A percentile compares a stretch with the other conserved stretches of the same genome.
phyloP scores from a whole-genome alignment of 108 stramenopile species.

The Nannochloropsis gaditana region DNA sequence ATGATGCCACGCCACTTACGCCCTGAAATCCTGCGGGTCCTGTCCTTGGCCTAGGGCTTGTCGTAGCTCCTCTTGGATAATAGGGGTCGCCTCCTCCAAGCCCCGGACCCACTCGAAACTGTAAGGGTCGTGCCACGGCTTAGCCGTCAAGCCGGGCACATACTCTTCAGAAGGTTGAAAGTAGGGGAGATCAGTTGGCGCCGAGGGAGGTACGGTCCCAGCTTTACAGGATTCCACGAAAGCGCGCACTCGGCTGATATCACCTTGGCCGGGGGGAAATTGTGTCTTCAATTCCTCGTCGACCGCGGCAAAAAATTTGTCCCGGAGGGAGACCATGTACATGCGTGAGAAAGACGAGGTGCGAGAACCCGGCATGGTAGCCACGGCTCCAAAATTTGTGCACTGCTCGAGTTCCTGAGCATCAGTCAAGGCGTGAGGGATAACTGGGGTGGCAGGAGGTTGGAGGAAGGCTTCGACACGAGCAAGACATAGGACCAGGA shows the following conservation, averaged over 20 bases:
- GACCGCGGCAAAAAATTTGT: neutral
- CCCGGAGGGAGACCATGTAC: neutral
- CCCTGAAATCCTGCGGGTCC: neutral
- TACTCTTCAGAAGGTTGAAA: slow-evolving; percentile 82
- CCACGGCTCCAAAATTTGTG: too few species aligned
- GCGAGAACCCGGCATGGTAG: too few species aligned
- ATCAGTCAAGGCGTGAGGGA: too few species aligned
- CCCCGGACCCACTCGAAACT: slow-evolving; percentile 73
- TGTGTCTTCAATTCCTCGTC: neutral
- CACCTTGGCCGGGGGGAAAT: neutral
- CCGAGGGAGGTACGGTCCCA: neutral
- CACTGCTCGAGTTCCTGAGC: too few species aligned
- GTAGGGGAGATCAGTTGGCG: slow-evolving; percentile 34
- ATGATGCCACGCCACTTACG: slow-evolving; percentile 37
- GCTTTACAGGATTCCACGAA: slow-evolving; percentile 18
- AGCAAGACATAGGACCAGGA: too few species aligned
- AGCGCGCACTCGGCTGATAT: neutral
- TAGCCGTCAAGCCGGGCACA: slow-evolving; percentile 74
- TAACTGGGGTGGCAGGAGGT: too few species aligned
- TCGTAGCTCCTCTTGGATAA: slow-evolving; percentile 72
- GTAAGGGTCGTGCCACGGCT: slow-evolving; percentile 71
- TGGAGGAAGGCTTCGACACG: too few species aligned
- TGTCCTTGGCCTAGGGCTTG: slow-evolving; percentile 52
- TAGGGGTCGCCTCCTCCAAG: slow-evolving; percentile 64
- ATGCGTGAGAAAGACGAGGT: neutral